These are phyloP conservation scores for Kwoniella europaea DNA, from an alignment of 768 basidiomycete species.

Conservation along the genomic window DNA sequence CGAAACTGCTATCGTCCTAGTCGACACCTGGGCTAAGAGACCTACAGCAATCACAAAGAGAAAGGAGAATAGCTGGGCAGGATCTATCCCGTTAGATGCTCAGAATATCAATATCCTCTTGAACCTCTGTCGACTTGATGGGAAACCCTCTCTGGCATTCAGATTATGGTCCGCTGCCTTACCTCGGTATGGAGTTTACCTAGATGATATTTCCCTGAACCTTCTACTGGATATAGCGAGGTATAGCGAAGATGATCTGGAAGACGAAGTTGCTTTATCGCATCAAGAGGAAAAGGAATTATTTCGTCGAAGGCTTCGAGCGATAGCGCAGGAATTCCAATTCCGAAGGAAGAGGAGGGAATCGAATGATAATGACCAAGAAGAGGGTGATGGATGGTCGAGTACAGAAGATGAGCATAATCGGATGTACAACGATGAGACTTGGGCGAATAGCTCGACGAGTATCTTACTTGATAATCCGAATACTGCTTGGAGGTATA, in stretches of 20 bases:
- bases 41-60: neutral
- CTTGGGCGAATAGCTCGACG: slow-evolving; percentile 27
- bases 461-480: slow-evolving; percentile 40
- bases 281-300: slow-evolving; percentile 11
- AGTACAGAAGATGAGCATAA: slow-evolving; percentile 5
- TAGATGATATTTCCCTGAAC: slow-evolving; percentile 66
- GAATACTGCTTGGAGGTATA: slow-evolving; percentile 45
- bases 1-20: slow-evolving; percentile 30
- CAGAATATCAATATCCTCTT: slow-evolving; percentile 44
- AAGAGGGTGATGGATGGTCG: slow-evolving; percentile 8
- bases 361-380: neutral
- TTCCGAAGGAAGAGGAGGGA: slow-evolving; percentile 8
- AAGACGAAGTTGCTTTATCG: slow-evolving; percentile 57
- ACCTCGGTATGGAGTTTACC: slow-evolving; percentile 66
- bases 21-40: slow-evolving; percentile 39
- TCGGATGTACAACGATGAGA: neutral
- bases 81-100: slow-evolving; percentile 33
- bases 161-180: slow-evolving; percentile 71
- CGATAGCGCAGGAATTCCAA: slow-evolving; percentile 29
- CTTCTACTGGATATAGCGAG: slow-evolving; percentile 69
- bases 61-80: neutral
- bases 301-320: slow-evolving; percentile 31
- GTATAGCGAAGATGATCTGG: slow-evolving; percentile 64
- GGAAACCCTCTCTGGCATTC: slow-evolving; percentile 29
- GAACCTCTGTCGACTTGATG: slow-evolving; percentile 19